A percentile compares a stretch with the other conserved stretches of the same genome.
phyloP scores from a whole-genome alignment of 2,329 filamentous ascomycete species.

The Alternaria alternata region DNA sequence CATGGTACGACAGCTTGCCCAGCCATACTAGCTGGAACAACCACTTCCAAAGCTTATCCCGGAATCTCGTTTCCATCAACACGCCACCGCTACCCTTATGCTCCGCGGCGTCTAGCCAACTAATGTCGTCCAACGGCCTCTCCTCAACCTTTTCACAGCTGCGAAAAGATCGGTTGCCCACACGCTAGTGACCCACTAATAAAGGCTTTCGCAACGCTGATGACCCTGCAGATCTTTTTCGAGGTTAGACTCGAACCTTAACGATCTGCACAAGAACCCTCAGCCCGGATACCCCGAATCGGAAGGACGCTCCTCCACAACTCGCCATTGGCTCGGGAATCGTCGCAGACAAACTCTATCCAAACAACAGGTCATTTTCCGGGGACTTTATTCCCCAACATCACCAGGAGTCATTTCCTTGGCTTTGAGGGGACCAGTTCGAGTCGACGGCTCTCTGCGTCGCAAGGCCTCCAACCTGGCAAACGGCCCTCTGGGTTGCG shows the following conservation, averaged over 20 bases:
- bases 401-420: neutral
- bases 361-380: constrained; percentile 1
- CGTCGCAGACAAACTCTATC: neutral
- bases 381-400: constrained; percentile 1
- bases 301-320: neutral
- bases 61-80: neutral
- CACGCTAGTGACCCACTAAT: constrained; percentile 1
- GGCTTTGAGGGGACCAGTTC: neutral
- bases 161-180: neutral
- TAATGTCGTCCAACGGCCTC: constrained; percentile 2
- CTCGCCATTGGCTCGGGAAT: constrained; percentile 7
- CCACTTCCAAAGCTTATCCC: constrained; percentile 8
- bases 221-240: constrained; percentile 17
- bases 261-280: constrained; percentile 12
- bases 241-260: neutral
- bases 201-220: constrained; percentile 5
- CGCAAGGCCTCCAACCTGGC: neutral
- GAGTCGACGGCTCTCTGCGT: neutral
- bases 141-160: constrained; percentile 2
- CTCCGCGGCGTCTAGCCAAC: constrained; percentile 1
- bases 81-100: neutral
- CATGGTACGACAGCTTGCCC: constrained; percentile 12
- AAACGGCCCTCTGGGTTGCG: constrained; percentile 1
- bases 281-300: neutral
- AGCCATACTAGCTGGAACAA: neutral